Percentiles rank a stretch among this genome's conserved stretches.
These are phyloP conservation scores for Candida coquimbonensis DNA, from an alignment of 805 yeast species.

Conservation along the genomic window DNA sequence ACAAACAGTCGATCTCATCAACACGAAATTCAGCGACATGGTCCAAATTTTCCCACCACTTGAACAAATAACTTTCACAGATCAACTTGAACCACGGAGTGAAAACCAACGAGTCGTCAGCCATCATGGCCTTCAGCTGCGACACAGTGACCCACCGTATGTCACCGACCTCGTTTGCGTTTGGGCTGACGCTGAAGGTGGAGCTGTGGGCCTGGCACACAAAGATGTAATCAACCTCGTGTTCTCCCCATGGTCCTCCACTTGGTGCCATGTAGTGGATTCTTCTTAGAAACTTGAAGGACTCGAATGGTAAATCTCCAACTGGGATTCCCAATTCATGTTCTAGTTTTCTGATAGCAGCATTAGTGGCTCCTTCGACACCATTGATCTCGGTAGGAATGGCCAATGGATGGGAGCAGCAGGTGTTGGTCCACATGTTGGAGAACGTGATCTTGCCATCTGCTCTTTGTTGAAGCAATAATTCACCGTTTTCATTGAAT, in stretches of 20 bases:
- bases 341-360: slow-evolving; percentile 86
- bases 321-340: slow-evolving; percentile 86
- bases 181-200: slow-evolving; percentile 43
- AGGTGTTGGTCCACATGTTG: slow-evolving; percentile 96
- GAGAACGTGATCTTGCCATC: slow-evolving; percentile 96
- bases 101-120: slow-evolving; percentile 57
- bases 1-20: slow-evolving; percentile 26
- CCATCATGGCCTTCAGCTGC: slow-evolving; percentile 71
- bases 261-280: slow-evolving; percentile 91
- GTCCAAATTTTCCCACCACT: slow-evolving; percentile 87
- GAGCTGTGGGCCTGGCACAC: slow-evolving; percentile 46
- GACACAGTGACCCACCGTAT: slow-evolving; percentile 61
- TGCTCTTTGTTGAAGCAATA: slow-evolving; percentile 92
- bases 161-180: slow-evolving; percentile 84
- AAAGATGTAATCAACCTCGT: slow-evolving; percentile 92
- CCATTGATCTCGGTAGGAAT: slow-evolving; percentile 65
- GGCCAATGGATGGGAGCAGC: slow-evolving; percentile 96
- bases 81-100: slow-evolving; percentile 99
- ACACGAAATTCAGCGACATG: slow-evolving; percentile 42
- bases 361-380: slow-evolving; percentile 71
- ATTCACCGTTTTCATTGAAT: slow-evolving; percentile 68
- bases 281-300: slow-evolving; percentile 80
- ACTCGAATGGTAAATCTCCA: slow-evolving; percentile 50
- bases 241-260: slow-evolving; percentile 91
- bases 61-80: slow-evolving; percentile 81